These are phyloP conservation scores for Microbotryum silenes-acaulis DNA, from an alignment of 1,284 basidiomycete genomes.

Conservation along the genomic window DNA sequence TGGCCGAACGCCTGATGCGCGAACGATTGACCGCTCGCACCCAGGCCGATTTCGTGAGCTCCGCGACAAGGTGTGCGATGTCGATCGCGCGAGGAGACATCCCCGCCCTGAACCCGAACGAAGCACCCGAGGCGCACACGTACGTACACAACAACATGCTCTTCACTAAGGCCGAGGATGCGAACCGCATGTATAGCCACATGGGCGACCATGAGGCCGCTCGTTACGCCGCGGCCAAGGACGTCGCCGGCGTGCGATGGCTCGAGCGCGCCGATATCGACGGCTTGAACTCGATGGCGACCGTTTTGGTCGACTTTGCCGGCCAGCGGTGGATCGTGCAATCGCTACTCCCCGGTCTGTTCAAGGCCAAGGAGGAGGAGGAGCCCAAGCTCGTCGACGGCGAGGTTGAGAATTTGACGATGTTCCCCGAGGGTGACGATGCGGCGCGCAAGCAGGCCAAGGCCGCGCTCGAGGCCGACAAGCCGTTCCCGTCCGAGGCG, in stretches of 20 bases:
- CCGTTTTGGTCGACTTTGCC: constrained; percentile 51
- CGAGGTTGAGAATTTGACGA: constrained; percentile 13
- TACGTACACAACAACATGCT: constrained; percentile 53
- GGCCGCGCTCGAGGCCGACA: constrained; percentile 67
- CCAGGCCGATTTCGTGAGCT: constrained; percentile 50
- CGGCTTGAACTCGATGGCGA: constrained; percentile 37
- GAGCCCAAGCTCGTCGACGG: constrained; percentile 16
- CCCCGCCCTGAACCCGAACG: constrained; percentile 47
- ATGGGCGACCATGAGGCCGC: constrained; percentile 52
- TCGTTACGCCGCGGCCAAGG: constrained; percentile 51
- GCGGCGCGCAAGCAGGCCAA: constrained; percentile 42
- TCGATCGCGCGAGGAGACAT: constrained; percentile 43
- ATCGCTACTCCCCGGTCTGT: constrained; percentile 51
- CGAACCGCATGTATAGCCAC: constrained; percentile 49
- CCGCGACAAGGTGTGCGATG: constrained; percentile 48
- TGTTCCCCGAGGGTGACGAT: constrained; percentile 31
- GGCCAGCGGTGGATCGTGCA: constrained; percentile 55
- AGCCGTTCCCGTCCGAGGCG: constrained; percentile 64
- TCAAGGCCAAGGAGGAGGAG: constrained; percentile 39
- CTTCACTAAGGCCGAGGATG: constrained; percentile 51
- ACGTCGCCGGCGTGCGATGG: constrained; percentile 48
- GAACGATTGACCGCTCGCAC: constrained; percentile 51
- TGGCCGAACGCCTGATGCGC: constrained; percentile 49
- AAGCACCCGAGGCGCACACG: constrained; percentile 49
- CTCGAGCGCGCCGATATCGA: constrained; percentile 48